A percentile compares a stretch with the other conserved stretches of the same genome.
Conservation (phyloP, 352 stramenopile species). For the Globisporangium rhizosaccharum region DNA sequence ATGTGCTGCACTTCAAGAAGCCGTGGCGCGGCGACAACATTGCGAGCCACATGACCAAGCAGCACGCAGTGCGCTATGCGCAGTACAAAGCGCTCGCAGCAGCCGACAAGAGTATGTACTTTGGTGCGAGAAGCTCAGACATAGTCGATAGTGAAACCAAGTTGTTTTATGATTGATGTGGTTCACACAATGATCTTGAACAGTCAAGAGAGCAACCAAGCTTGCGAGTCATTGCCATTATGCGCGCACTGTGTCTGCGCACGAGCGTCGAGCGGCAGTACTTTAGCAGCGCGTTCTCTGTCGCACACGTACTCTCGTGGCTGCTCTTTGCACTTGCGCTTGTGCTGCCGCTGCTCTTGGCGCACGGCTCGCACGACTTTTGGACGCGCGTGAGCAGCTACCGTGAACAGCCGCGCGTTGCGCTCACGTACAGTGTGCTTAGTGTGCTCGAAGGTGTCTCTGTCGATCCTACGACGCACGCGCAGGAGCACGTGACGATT, state of each 20-base stretch:
- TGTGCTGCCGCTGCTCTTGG: constrained; percentile 51
- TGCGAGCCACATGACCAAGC: constrained; percentile 11
- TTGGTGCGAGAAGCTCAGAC: not conserved
- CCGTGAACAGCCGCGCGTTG: constrained; percentile 50
- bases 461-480: constrained; percentile 8
- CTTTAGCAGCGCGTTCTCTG: constrained; percentile 42
- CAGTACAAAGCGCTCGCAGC: constrained; percentile 4
- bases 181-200: not conserved
- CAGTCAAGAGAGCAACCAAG: too few species aligned
- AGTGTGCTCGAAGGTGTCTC: constrained; percentile 47
- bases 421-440: constrained; percentile 57
- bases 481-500: constrained; percentile 20
- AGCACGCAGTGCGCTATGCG: constrained; percentile 11
- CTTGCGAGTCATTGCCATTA: constrained; percentile 14
- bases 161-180: not conserved
- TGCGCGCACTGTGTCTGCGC: constrained; percentile 45
- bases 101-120: constrained; percentile 7
- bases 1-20: constrained; percentile 12
- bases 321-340: constrained; percentile 32
- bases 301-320: constrained; percentile 44
- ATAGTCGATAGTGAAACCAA: not conserved
- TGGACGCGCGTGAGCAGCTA: constrained; percentile 56
- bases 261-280: constrained; percentile 52
- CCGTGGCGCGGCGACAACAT: constrained; percentile 15
- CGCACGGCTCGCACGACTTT: constrained; percentile 38